phyloP scores from a whole-genome alignment of 2,329 filamentous ascomycete genomes.

The Diaporthe capsici region DNA sequence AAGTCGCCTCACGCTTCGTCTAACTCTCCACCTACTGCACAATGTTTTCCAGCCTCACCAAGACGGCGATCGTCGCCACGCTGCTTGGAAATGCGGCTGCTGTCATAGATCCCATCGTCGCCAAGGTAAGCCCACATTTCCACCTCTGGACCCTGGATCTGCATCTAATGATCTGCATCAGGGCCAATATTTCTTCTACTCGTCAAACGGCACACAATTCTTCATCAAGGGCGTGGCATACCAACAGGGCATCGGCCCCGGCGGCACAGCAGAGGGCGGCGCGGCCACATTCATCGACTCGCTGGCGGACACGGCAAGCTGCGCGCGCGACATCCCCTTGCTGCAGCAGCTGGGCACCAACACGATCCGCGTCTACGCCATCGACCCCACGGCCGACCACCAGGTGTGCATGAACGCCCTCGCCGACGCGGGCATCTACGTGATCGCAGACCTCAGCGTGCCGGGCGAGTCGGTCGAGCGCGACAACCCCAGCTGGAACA shows the following conservation, averaged over 20 bases:
- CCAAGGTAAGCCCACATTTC: constrained; percentile 31
- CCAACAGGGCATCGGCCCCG: constrained; percentile 78
- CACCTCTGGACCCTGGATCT: constrained; percentile 77
- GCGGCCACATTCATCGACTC: constrained; percentile 75
- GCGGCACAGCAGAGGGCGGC: constrained; percentile 59
- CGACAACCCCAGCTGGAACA: constrained; percentile 82
- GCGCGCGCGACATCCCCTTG: constrained; percentile 88
- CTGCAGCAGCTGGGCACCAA: constrained; percentile 87
- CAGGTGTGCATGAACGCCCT: constrained; percentile 87
- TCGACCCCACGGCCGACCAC: constrained; percentile 86
- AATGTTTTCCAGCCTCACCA: constrained; percentile 32
- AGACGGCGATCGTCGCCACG: constrained; percentile 38
- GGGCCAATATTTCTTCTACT: constrained; percentile 79
- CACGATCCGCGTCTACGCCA: constrained; percentile 93
- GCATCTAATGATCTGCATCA: constrained; percentile 79
- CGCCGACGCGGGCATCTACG: constrained; percentile 90
- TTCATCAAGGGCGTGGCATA: constrained; percentile 96
- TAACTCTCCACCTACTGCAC: background rate
- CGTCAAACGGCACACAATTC: constrained; percentile 74
- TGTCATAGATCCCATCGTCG: constrained; percentile 39
- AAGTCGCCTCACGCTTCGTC: constrained; percentile 7
- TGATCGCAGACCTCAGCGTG: constrained; percentile 91
- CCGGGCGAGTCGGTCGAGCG: constrained; percentile 89
- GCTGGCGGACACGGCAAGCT: constrained; percentile 78
- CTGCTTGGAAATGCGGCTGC: constrained; percentile 36